Evolutionary conservation across 257 asterid genomes (phyloP).

Genomic region (Euphrasia confusa): DNA sequence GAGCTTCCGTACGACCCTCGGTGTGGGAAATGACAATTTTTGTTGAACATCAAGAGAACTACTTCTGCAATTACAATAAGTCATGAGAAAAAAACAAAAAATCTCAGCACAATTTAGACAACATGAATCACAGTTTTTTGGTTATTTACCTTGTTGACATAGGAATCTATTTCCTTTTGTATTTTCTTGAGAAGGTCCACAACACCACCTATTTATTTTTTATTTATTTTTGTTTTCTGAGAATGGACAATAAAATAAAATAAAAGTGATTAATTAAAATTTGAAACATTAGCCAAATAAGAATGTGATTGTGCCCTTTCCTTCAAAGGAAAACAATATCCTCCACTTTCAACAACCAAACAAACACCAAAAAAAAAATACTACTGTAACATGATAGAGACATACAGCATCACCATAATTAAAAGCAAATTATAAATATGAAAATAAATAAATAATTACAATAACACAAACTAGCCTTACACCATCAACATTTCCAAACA

Average conservation of each 20-base stretch:
- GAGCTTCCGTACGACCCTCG: conserved; percentile 50
- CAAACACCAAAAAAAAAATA: conserved; percentile 12
- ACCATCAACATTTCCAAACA: too few species aligned
- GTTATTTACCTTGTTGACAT: conserved; percentile 73
- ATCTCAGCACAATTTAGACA: neutral
- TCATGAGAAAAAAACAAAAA: neutral
- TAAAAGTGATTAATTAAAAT: neutral
- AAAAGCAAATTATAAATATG: conserved; percentile 27
- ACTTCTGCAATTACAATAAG: conserved; percentile 30
- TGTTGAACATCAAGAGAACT: conserved; percentile 41
- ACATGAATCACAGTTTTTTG: conserved; percentile 4
- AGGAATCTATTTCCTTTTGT: conserved; percentile 30
- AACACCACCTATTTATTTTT: conserved; percentile 30
- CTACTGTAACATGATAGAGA: conserved; percentile 27
- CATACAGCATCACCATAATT: conserved; percentile 25
- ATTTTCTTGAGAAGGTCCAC: conserved; percentile 39
- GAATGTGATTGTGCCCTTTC: conserved; percentile 22
- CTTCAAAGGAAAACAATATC: conserved; percentile 66
- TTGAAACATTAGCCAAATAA: conserved; percentile 26
- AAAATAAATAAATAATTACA: conserved; percentile 13
- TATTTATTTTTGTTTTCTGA: conserved; percentile 6
- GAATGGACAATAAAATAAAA: conserved; percentile 8
- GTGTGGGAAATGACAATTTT: conserved; percentile 37
- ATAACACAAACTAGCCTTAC: too few species aligned
- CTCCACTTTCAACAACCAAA: conserved; percentile 56